Percentiles rank a stretch among this genome's conserved stretches.
Conservation (phyloP, 106 monocot species). For the Platanthera guangdongensis region DNA sequence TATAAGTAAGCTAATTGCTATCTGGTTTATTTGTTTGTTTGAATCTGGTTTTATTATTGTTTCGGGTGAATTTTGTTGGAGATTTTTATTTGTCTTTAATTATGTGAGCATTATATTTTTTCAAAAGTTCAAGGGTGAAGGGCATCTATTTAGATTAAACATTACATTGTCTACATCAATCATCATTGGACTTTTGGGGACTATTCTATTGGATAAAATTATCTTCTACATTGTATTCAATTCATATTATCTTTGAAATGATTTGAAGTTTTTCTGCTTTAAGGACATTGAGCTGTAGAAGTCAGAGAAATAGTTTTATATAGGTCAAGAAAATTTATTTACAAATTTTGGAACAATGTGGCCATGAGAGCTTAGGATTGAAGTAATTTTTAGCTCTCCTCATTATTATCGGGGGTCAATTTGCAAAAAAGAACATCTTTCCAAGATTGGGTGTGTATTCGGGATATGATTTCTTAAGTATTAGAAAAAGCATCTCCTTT, state of each 20-base stretch:
- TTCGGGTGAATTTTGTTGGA: neutral
- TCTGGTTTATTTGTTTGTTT: neutral
- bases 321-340: no score
- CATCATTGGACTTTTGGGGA: no score
- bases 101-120: neutral
- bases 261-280: neutral
- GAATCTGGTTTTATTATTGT: neutral
- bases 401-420: neutral
- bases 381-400: neutral
- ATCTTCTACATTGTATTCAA: neutral
- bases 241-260: neutral
- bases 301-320: neutral
- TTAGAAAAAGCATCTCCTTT: neutral
- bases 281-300: neutral
- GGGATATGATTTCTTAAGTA: neutral
- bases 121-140: neutral
- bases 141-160: neutral
- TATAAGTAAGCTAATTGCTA: slow-evolving; percentile 37
- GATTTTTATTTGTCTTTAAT: neutral
- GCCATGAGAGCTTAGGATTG: neutral
- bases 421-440: neutral
- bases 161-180: neutral
- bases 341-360: neutral
- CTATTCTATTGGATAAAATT: neutral
- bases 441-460: neutral